Evolutionary conservation across 768 basidiomycete species (phyloP), one percentile per base, ranked within the genome.

Genomic region (Tricholoma sp.): DNA sequence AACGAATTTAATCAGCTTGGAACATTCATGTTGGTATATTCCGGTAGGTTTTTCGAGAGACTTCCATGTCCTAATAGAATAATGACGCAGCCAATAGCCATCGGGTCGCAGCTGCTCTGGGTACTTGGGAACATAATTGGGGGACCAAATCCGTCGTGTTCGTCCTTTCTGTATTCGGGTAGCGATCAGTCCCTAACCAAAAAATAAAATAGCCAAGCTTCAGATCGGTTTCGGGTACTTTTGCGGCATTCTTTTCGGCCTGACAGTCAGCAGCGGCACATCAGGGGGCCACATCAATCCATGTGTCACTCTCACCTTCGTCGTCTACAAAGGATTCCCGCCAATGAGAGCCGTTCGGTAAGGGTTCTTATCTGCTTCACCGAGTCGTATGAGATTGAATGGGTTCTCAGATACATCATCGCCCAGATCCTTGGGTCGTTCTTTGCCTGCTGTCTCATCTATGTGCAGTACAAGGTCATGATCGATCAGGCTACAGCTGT

Each of bases 281-380:
- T 86, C 83, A 10, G 83, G 82, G 11, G 80, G 84, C 17, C 86
- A 88, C 62, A 82, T 88, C 65, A 84, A 76, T 54, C 90, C 89
- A 2, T 77, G 80, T 49, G 75, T 88, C 20, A 83, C 86, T 2
- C 70, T 86, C 45, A 68, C 77, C 6, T 69, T 77, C 42, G 70
- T 75, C 15, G 9, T 86, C 12, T 80, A 82, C 73, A 80, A 72
- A 57, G 78, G 77, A 0, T 84, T 86, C 67, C 82, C 86, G 1
- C 53, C 67, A 11, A 52, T 64, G 47, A 87, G 83, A 54, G 84
- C 79, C 2, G 50, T 70, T 33, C 70, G 80, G 85, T 85, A 37
- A 31, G 57, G 36, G 32, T 24, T 13, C 11, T n/a, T 24, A 24
- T 44, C 13, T n/a, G 15, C 8, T 48, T 9, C 24, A 48, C 29